Evolutionary conservation across 164 flowering plant species (phyloP).

Genomic region (Dillenia suffruticosa): DNA sequence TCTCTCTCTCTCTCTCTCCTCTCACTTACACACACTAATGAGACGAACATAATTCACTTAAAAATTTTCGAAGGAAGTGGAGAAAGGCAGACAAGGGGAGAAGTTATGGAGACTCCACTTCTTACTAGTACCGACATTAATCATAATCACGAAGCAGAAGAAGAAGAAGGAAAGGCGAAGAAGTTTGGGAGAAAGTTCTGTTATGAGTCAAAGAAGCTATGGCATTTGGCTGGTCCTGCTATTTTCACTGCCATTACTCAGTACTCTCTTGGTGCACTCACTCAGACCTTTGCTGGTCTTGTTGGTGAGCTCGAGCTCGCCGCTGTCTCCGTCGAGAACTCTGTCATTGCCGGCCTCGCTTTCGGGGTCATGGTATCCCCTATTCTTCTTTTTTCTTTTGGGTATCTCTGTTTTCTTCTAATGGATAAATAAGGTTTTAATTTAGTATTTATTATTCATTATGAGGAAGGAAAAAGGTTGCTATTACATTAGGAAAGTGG

Average conservation of each 20-base stretch:
- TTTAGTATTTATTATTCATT: neutral
- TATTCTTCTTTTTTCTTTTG: neutral
- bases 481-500: neutral
- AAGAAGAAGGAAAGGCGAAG: too few relatives aligned
- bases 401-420: neutral
- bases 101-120: too few relatives aligned
- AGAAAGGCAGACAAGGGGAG: too few relatives aligned
- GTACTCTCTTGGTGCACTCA: slow-evolving; percentile 58
- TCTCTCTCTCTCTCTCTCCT: too few relatives aligned
- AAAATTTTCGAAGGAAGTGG: too few relatives aligned
- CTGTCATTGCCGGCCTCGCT: slow-evolving; percentile 50
- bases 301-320: slow-evolving; percentile 53
- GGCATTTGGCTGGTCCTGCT: slow-evolving; percentile 55
- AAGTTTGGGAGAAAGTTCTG: slow-evolving; percentile 14
- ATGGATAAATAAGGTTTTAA: neutral
- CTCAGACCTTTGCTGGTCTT: slow-evolving; percentile 45
- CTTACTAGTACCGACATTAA: too few relatives aligned
- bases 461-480: neutral
- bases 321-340: slow-evolving; percentile 54
- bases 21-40: too few relatives aligned
- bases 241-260: slow-evolving; percentile 46
- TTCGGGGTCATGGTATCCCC: slow-evolving; percentile 50
- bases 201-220: slow-evolving; percentile 43
- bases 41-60: too few relatives aligned
- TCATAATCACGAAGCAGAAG: too few relatives aligned